Evolutionary conservation across 1,139 yeast genomes (phyloP), one percentile per base, ranked within the genome.

Genomic region (Torulaspora globosa): DNA sequence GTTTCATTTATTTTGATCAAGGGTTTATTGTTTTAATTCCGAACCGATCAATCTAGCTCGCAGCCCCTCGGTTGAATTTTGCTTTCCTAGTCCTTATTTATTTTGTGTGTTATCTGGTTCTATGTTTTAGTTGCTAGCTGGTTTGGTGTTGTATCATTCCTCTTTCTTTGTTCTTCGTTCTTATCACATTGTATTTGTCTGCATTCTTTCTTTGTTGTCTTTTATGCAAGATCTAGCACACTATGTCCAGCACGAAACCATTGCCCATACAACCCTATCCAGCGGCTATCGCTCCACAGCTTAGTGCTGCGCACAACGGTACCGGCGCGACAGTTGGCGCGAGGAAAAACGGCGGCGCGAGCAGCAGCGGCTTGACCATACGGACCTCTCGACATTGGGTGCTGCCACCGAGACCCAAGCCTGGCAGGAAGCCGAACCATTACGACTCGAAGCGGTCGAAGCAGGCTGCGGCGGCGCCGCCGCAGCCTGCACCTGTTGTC

Each of bases 391-490:
- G 58, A 39, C 63, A 59, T 47, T 63, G 67, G 68, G 63, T 63
- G 31, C 49, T 63, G 39, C 67, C 67, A 58, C 77, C 80, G 50
- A 73, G 77, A 67, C 76, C 77, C 71, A 75, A 76, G 63, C 74
- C 80, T 28, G 79, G 76, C 43, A 52, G 59, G 68, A 71, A 47
- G 65, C 73, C 54, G 41, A 45, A 46, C 28, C 47, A 44, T 30
- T 28, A 21, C 19, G 34, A 39, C 14, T 24, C 35, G 11, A 39
- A 43, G 16, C 21, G 31, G 16, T 28, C 27, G 24, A 37, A 43
- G 41, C 8, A 3, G n/a, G n/a, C n/a, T n/a, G n/a, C 39, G 10
- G 27, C 40, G 7, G 24, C 34, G n/a, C 18, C 40, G 12, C 32
- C 24, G 31, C 32, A 30, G 32, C 8, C 33, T 15, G 26, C 42